Conservation (phyloP, 495 filamentous ascomycete species). For the Aspergillus funiculosus region DNA sequence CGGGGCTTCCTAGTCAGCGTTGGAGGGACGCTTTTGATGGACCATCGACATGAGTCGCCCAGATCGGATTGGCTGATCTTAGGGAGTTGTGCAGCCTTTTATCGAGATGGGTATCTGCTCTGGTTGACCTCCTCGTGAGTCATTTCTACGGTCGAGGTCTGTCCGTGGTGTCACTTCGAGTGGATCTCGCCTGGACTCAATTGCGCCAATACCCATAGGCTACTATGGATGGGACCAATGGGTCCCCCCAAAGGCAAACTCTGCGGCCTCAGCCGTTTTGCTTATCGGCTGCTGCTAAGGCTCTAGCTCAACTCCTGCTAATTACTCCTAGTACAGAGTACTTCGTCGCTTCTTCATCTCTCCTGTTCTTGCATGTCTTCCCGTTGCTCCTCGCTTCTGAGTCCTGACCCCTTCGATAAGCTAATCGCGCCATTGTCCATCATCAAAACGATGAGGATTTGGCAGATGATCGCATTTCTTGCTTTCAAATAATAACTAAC, state of each 20-base stretch:
- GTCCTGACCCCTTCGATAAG: not conserved
- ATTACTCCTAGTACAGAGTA: no score
- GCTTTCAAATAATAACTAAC: not conserved
- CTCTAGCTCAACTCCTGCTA: no score
- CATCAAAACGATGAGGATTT: constrained; percentile 8
- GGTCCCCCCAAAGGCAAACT: not conserved
- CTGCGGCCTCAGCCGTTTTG: not conserved
- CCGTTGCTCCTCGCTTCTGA: not conserved
- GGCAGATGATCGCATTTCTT: not conserved
- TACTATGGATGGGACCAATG: no score
- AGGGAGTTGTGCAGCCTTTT: no score
- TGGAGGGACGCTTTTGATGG: no score
- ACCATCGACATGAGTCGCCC: no score
- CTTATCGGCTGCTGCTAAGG: no score
- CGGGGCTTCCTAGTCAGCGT: constrained; percentile 14
- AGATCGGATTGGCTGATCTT: no score
- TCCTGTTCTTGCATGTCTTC: not conserved
- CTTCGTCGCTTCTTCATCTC: not conserved
- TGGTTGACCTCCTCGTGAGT: constrained; percentile 5
- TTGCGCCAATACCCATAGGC: no score
- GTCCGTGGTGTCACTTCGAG: not conserved
- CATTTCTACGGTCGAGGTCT: not conserved
- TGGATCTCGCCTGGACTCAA: not conserved
- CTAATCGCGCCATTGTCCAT: not conserved
- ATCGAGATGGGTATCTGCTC: no score